Evolutionary conservation across 345 rosid genomes (phyloP), one percentile per base, ranked within the genome.

Genomic region (Linum tenue): DNA sequence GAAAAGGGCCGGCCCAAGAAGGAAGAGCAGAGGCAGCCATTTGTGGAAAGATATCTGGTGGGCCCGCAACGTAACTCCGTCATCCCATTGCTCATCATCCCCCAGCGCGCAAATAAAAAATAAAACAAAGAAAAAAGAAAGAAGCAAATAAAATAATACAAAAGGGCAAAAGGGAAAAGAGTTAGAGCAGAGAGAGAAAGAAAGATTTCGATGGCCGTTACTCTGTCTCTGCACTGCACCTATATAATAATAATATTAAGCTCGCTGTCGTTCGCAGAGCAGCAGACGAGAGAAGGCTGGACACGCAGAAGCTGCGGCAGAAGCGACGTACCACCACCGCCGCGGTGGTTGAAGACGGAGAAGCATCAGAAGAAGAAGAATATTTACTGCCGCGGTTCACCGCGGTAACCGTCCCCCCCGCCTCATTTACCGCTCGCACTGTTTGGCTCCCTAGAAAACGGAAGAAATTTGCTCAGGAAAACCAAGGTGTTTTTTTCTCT

Each of bases 361-460:
- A 5, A 44, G 51, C 7, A 44, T 12, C 9, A 48, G 53, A 48
- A 48, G 53, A 9, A 48, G 14, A 48, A 48, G 53, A 48, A 15
- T 48, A 48, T 48, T 48, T 48, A 48, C 14, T 15, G 12, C 3
- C 53, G 2, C 7, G 16, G 5, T 17, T 56, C 3, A 43, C 15
- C 56, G 43, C 2, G 31, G 70, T 67, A 67, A 67, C 50, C n/a
- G 31, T 53, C 42, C 14, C 15, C n/a, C 16, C n/a, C 63, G 42
- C 10, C 4, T 68, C 44, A 6, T 48, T 48, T 35, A 10, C 11
- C 62, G n/a, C 36, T 40, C 41, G 36, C 41, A 11, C 56, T 56
- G 67, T 57, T 69, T 69, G 72, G 59, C 36, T 56, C 16, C 59
- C 5, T 63, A 69, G 72, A 69, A 63, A 43, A 35, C 31, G 51